Base-by-base conservation (phyloP, 2,329 filamentous ascomycete genomes). In the Tolypocladium album region DNA sequence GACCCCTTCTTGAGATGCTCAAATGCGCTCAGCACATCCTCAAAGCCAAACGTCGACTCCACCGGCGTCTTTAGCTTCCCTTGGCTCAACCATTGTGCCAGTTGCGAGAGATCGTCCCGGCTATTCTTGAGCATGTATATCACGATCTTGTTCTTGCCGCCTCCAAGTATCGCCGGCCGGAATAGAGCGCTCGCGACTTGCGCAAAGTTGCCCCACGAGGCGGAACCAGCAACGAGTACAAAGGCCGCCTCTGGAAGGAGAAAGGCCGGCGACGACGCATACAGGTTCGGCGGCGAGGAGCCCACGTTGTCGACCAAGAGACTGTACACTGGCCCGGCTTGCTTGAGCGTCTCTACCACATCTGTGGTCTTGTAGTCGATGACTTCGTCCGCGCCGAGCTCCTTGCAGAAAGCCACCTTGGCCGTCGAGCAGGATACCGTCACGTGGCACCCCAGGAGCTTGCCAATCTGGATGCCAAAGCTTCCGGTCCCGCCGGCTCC, bases 391-490 rank as follows among this genome's bases (percentile, higher is more conserved):
- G 86, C 87, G 2, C 87, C 87, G 1, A 88, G 68, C 6, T 74
- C 72, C 61, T 78, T 78, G 68, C 83, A 85, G 1, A 88, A 69
- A 24, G 82, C 75, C 0, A 80, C 72, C 66, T 89, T 89, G 3
- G 70, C 69, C 0, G 78, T 79, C 20, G 85, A 88, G 67, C 86
- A 88, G 1, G 81, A 79, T 0, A 78, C 78, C 0, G 82, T 84
- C 20, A 89, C 86, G 59, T 81, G 76, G 59, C 82, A 86, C 0
- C 85, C 86, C 4, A 85, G 64, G 0, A 76, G 72, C 66, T 88
- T 88, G 9, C 84, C 86, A 31, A 88, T 79, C 67, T 89, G 87
- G 55, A 89, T 83, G 0, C 77, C 81, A 61, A 79, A 87, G 0
- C 80, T 77, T 1, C 87, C 87, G 1, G 79, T 80, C 1, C 86